Base-by-base conservation (phyloP, 1,139 yeast species). In the Pichia sp. region DNA sequence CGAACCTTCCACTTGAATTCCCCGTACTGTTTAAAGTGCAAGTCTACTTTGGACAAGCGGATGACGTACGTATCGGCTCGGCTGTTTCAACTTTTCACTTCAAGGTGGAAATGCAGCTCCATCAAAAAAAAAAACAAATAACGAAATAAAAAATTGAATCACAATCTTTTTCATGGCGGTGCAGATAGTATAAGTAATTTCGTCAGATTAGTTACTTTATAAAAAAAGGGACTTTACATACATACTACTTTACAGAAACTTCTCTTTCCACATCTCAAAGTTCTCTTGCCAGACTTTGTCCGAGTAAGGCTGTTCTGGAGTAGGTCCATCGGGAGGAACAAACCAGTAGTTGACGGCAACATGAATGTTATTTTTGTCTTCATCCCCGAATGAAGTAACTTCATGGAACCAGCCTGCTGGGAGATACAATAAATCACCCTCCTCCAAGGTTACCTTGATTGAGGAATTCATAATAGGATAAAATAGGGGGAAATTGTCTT, bases 351-450 rank as follows among this genome's bases (percentile, higher is more conserved):
- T 86, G 6, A 85, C 62, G 0, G 91, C 91, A 49, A 80, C 72
- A 64, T 86, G 92, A 5, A 75, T 71, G 44, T 55, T 54, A 30
- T 70, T 67, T n/a, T 55, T 52, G 20, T 42, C 44, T 10, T 57
- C 60, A 24, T 57, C 63, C 0, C 85, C 84, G 66, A 74, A 83
- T n/a, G 89, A 83, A 0, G 87, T 79, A 1, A 86, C 93, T 66
- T 86, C 93, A 66, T 86, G 93, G 64, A 86, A 86, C 92, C 92
- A 86, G 1, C 92, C 90, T 1, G 87, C 79, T 0, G 93, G 93
- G 29, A 86, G 67, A 62, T 80, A 86, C 38, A 86, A 67, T 84
- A 84, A 80, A 49, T 85, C 83, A 0, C 90, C 90, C 0, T 85
- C 82, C 17, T 75, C 66, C 33, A 85, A 62, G 69, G 79, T 73